phyloP scores from a whole-genome alignment of 306 rosid genomes.

The Pyrus betulifolia region DNA sequence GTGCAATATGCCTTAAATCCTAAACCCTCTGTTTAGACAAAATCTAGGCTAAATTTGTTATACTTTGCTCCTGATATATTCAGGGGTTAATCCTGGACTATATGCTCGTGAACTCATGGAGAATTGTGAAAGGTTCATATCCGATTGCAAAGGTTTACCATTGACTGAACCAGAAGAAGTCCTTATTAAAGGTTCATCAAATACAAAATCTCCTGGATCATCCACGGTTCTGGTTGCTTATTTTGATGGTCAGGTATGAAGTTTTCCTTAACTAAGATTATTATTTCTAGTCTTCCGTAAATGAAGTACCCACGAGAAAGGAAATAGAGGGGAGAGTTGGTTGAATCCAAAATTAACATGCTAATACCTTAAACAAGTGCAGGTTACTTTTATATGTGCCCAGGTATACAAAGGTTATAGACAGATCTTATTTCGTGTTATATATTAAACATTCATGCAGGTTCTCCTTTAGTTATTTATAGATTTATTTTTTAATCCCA shows the following conservation, averaged over 20 bases:
- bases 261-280: not conserved
- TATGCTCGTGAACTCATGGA: constrained; percentile 57
- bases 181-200: constrained; percentile 39
- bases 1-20: not conserved
- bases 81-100: constrained; percentile 43
- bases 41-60: not conserved
- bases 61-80: not conserved
- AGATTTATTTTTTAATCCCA: not conserved
- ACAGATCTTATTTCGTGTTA: not conserved
- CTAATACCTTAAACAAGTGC: not conserved
- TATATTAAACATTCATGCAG: not conserved
- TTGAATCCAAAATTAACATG: not conserved
- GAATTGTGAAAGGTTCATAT: constrained; percentile 43
- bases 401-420: not conserved
- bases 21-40: not conserved
- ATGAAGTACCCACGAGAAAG: not conserved
- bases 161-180: constrained; percentile 44
- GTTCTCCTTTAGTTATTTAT: not conserved
- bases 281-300: not conserved
- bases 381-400: not conserved
- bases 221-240: constrained; percentile 47
- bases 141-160: constrained; percentile 27
- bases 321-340: not conserved
- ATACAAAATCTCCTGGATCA: constrained; percentile 51
- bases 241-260: constrained; percentile 73